Conservation (phyloP, 495 filamentous ascomycete genomes). For the Cladorrhinum samala region DNA sequence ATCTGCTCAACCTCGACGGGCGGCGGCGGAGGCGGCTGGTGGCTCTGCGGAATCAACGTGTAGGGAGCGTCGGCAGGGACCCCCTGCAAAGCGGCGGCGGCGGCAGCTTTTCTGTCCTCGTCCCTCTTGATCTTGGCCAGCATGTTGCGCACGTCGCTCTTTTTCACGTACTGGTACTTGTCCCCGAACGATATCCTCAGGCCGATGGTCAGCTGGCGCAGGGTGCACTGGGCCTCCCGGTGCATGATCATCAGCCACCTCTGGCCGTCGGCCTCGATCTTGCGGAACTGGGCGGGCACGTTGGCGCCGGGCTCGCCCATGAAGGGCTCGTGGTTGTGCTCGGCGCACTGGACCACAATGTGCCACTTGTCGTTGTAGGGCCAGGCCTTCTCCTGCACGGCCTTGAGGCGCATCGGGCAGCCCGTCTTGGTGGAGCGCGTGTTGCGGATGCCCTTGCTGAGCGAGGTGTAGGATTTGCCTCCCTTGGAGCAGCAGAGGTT, state of each 20-base stretch:
- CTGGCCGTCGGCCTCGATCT: conserved; percentile 30
- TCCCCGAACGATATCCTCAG: conserved; percentile 31
- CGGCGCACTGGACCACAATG: conserved; percentile 28
- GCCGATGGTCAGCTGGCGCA: conserved; percentile 32
- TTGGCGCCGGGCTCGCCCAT: conserved; percentile 25
- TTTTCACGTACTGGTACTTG: conserved; percentile 35
- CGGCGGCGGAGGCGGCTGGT: conserved; percentile 23
- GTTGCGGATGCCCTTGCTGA: conserved; percentile 26
- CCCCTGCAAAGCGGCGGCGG: conserved; percentile 14
- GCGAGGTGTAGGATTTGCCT: conserved; percentile 29
- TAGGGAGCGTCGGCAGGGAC: conserved; percentile 21
- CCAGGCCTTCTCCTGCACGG: conserved; percentile 28
- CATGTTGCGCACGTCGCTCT: conserved; percentile 29
- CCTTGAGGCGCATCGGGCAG: conserved; percentile 31
- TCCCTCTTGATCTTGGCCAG: conserved; percentile 32
- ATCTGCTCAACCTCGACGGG: conserved; percentile 20
- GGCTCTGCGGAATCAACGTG: conserved; percentile 24
- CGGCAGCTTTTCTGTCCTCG: conserved; percentile 26
- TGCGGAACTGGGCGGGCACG: conserved; percentile 32
- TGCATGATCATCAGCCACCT: conserved; percentile 34
- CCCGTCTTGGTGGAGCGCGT: conserved; percentile 29
- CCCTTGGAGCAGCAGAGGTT: conserved; percentile 34
- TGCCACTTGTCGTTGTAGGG: conserved; percentile 35
- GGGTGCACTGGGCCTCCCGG: conserved; percentile 27
- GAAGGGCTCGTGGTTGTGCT: conserved; percentile 34